phyloP scores from a whole-genome alignment of 192 early-diverging fungal genomes.

The Funneliformis mosseae region DNA sequence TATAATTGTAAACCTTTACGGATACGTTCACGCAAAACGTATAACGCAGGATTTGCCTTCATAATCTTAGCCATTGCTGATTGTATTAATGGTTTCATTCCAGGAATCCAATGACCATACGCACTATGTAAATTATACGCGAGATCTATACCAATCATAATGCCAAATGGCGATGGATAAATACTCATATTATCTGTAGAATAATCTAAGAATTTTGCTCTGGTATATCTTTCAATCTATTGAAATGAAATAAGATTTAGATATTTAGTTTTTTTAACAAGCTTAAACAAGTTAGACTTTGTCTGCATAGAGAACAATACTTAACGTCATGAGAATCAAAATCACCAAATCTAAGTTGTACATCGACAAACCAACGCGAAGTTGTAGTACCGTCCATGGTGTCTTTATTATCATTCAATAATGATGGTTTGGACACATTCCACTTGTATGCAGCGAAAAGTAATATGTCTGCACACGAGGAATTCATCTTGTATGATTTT shows the following conservation, averaged over 20 bases:
- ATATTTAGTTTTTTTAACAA: not conserved
- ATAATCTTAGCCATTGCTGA: slow-evolving; percentile 99
- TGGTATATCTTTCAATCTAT: slow-evolving; percentile 92
- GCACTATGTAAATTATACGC: slow-evolving; percentile 94
- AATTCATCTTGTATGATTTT: slow-evolving; percentile 99
- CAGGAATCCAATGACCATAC: slow-evolving; percentile 98
- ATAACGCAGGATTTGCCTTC: slow-evolving; percentile 97
- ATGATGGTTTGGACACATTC: slow-evolving; percentile 93
- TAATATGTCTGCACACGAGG: slow-evolving; percentile 90
- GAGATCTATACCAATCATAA: slow-evolving; percentile 96
- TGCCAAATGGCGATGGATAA: slow-evolving; percentile 97
- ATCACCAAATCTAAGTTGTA: slow-evolving; percentile 98
- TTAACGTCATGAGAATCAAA: slow-evolving; percentile 92
- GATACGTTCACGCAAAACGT: slow-evolving; percentile 97
- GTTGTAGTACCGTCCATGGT: slow-evolving; percentile 96
- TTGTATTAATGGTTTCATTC: slow-evolving; percentile 97
- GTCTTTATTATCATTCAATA: slow-evolving; percentile 92
- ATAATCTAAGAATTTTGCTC: slow-evolving; percentile 98
- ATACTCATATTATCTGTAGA: slow-evolving; percentile 98
- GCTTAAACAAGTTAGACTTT: not conserved
- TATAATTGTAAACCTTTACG: slow-evolving; percentile 98
- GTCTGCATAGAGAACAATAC: not conserved
- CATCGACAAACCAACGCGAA: slow-evolving; percentile 98
- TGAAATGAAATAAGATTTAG: not conserved
- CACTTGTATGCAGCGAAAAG: slow-evolving; percentile 98